Evolutionary conservation across 768 basidiomycete species (phyloP).

Genomic region (Austroboletus festivus): DNA sequence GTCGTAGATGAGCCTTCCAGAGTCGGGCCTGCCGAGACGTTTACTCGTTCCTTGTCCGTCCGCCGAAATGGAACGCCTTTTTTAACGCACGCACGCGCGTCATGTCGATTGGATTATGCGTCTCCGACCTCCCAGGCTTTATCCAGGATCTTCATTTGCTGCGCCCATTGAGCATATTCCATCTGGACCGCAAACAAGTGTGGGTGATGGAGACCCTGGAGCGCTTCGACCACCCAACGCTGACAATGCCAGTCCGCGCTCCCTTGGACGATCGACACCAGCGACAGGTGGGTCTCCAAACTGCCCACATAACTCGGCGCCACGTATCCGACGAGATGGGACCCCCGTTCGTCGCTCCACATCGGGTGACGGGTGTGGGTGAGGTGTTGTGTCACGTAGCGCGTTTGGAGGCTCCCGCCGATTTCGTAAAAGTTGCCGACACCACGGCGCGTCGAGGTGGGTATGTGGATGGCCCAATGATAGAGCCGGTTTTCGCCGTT

Average conservation of each 20-base stretch:
- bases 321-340: conserved; percentile 13
- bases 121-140: conserved; percentile 17
- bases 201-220: conserved; percentile 9
- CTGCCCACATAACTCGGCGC: not conserved
- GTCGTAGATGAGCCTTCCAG: no score
- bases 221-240: conserved; percentile 20
- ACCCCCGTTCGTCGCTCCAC: conserved; percentile 16
- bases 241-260: conserved; percentile 17
- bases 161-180: conserved; percentile 7
- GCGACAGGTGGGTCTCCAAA: conserved; percentile 11
- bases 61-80: no score
- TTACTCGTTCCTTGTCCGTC: no score
- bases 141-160: conserved; percentile 16
- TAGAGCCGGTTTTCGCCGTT: not conserved
- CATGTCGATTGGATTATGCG: not conserved
- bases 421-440: conserved; percentile 23
- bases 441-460: conserved; percentile 15
- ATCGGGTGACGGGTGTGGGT: conserved; percentile 11
- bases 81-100: no score
- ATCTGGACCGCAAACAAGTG: conserved; percentile 18
- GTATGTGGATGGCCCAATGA: conserved; percentile 26
- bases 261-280: conserved; percentile 10
- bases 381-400: conserved; percentile 16
- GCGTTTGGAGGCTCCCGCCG: conserved; percentile 3
- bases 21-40: no score